Evolutionary conservation across 1,139 yeast species (phyloP).

Genomic region (Kurtzmaniella quercitrusa): DNA sequence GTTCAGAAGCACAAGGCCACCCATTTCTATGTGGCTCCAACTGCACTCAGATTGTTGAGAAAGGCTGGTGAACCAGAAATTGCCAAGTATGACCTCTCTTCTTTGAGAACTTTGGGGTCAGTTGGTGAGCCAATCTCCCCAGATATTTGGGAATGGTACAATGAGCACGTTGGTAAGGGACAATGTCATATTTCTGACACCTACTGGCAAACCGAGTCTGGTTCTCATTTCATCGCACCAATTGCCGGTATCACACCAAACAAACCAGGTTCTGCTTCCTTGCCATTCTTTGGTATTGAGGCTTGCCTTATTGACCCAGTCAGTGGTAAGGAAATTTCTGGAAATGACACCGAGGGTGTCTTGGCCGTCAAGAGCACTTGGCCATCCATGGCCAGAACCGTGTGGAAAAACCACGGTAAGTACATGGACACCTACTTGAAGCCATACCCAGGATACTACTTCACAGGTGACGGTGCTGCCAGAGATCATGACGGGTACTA

Average conservation of each 20-base stretch:
- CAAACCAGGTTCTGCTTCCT: slow-evolving; percentile 96
- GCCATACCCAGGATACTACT: slow-evolving; percentile 95
- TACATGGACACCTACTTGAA: slow-evolving; percentile 90
- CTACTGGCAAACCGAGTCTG: slow-evolving; percentile 99
- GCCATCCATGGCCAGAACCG: slow-evolving; percentile 99
- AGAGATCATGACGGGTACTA: slow-evolving; percentile 96
- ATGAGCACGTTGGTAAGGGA: slow-evolving; percentile 84
- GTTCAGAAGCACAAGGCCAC: slow-evolving; percentile 91
- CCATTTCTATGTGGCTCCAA: slow-evolving; percentile 97
- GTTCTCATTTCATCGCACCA: slow-evolving; percentile 94
- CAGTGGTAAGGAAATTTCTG: slow-evolving; percentile 73
- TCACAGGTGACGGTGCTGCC: slow-evolving; percentile 99
- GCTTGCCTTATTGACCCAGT: slow-evolving; percentile 92
- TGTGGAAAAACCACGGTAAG: slow-evolving; percentile 86
- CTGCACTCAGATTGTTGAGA: slow-evolving; percentile 91
- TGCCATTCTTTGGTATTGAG: slow-evolving; percentile 94
- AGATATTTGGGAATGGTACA: slow-evolving; percentile 98
- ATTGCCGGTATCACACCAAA: slow-evolving; percentile 92
- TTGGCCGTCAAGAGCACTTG: slow-evolving; percentile 84
- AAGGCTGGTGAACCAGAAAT: slow-evolving; percentile 88
- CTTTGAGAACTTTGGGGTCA: slow-evolving; percentile 92
- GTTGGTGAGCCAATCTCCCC: slow-evolving; percentile 99
- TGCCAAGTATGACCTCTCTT: slow-evolving; percentile 80
- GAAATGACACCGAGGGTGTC: slow-evolving; percentile 95
- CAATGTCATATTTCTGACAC: slow-evolving; percentile 90